phyloP scores from a whole-genome alignment of 106 monocot genomes.

The Dioscorea zingiberensis region DNA sequence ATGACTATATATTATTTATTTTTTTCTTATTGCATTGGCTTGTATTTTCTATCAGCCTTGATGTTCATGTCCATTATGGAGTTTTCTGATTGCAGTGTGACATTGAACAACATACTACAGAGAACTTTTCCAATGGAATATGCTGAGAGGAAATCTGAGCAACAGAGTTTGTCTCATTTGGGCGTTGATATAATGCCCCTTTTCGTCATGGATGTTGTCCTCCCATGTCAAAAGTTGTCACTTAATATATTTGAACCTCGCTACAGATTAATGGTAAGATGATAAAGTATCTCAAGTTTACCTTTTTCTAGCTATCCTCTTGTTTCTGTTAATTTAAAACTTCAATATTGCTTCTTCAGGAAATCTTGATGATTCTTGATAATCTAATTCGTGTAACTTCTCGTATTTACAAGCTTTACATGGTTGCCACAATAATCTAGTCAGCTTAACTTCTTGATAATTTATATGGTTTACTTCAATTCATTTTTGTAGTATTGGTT shows the following conservation, averaged over 20 bases:
- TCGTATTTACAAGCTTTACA: no score
- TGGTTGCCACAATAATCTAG: no score
- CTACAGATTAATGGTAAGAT: constrained; percentile 91
- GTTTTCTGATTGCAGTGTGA: constrained; percentile 66
- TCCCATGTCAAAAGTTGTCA: constrained; percentile 88
- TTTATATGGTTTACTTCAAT: no score
- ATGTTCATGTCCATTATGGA: not conserved
- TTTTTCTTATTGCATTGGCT: not conserved
- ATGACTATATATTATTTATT: not conserved
- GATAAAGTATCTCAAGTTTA: not conserved
- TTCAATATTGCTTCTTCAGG: no score
- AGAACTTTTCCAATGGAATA: constrained; percentile 79
- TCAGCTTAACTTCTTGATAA: no score
- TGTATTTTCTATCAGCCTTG: not conserved
- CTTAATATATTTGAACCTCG: constrained; percentile 99
- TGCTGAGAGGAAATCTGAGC: constrained; percentile 77
- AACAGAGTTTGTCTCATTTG: constrained; percentile 51
- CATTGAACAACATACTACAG: constrained; percentile 89
- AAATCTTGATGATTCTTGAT: no score
- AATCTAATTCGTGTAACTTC: no score
- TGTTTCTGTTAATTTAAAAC: no score
- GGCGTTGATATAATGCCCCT: constrained; percentile 80
- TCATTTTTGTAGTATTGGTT: no score
- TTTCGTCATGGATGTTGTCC: constrained; percentile 99
- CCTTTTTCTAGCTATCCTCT: no score